These are phyloP conservation scores for Penicillium alfredii DNA, from an alignment of 495 filamentous ascomycete genomes.

Conservation along the genomic window DNA sequence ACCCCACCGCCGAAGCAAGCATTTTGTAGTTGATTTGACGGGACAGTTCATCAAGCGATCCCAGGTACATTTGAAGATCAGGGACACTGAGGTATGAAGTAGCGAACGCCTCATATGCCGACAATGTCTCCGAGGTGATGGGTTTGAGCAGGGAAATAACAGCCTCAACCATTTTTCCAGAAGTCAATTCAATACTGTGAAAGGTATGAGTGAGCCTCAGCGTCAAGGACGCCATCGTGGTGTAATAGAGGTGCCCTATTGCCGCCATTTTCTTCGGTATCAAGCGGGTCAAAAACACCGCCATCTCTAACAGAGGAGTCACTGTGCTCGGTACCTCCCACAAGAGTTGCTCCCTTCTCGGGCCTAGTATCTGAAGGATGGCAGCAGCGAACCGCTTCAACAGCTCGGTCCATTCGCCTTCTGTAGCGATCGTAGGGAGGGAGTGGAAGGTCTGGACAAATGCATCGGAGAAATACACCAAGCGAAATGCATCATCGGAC, in stretches of 20 bases:
- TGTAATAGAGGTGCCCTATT: slow-evolving; percentile 38
- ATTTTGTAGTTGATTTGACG: slow-evolving; percentile 48
- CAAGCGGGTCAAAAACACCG: slow-evolving; percentile 33
- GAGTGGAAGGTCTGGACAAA: slow-evolving; percentile 36
- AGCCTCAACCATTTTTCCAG: slow-evolving; percentile 24
- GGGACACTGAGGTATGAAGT: slow-evolving; percentile 48
- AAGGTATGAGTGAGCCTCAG: slow-evolving; percentile 22
- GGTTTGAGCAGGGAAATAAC: slow-evolving; percentile 46
- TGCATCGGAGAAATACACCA: slow-evolving; percentile 40
- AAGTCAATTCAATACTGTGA: slow-evolving; percentile 14
- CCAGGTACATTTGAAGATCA: slow-evolving; percentile 35
- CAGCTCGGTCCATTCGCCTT: slow-evolving; percentile 43
- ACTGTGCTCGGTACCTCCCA: slow-evolving; percentile 21
- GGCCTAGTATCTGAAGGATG: slow-evolving; percentile 37
- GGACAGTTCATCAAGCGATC: slow-evolving; percentile 42
- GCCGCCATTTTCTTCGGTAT: slow-evolving; percentile 47
- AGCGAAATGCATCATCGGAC: slow-evolving; percentile 35
- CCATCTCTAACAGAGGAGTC: slow-evolving; percentile 32
- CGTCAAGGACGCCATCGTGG: slow-evolving; percentile 38
- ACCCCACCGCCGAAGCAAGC: slow-evolving; percentile 43
- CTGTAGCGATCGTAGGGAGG: slow-evolving; percentile 34
- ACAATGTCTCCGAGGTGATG: slow-evolving; percentile 41
- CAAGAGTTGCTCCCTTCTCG: slow-evolving; percentile 22
- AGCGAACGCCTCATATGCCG: slow-evolving; percentile 54
- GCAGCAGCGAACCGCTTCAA: slow-evolving; percentile 43